Base-by-base conservation (phyloP, 441 rosid genomes). In the Codiaeum variegatum region DNA sequence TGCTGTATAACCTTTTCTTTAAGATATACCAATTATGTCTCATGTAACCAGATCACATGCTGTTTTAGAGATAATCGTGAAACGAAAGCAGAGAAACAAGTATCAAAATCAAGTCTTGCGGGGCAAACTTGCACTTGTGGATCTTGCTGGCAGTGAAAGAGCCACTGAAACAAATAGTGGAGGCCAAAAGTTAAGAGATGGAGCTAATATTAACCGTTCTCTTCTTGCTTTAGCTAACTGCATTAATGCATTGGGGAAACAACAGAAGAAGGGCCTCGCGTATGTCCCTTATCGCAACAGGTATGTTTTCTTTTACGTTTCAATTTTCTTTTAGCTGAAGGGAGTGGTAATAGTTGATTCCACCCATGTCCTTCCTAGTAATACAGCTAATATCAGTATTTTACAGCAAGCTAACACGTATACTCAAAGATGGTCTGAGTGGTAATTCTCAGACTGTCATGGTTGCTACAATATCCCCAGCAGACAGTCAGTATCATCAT, bases 61-160 rank as follows among this genome's bases (percentile, higher is more conserved):
- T 26, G 94, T 94, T 74, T 75, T 94, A 77, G 98, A 88, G 90
- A 92, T 94, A 75, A 84, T 78, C 63, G 97, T 94, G 52, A 92
- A 81, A 83, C 85, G 97, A 83, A 92, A 83, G 76, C 94, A 88
- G 80, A 87, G 75, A 80, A 94, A 85, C 82, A 81, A 82, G 82
- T 86, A 86, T 64, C 85, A 67, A 56, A 88, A 90, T 85, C 97
- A 90, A 80, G 84, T 92, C 40, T 76, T 92, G 84, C 84, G 71
- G 78, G 97, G 97, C 74, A 94, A 94, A 82, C 94, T 94, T 68
- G 94, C 98, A 66, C 98, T 94, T 75, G 97, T 94, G 65, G 98
- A 94, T 84, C 98, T 94, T 79, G 98, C 98, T 73, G 97, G 98
- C 62, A 94, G 97, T 84, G 98, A 94, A 84, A 85, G 97, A 79